Evolutionary conservation across 257 asterid species (phyloP).

Genomic region (Penstemon barbatus): DNA sequence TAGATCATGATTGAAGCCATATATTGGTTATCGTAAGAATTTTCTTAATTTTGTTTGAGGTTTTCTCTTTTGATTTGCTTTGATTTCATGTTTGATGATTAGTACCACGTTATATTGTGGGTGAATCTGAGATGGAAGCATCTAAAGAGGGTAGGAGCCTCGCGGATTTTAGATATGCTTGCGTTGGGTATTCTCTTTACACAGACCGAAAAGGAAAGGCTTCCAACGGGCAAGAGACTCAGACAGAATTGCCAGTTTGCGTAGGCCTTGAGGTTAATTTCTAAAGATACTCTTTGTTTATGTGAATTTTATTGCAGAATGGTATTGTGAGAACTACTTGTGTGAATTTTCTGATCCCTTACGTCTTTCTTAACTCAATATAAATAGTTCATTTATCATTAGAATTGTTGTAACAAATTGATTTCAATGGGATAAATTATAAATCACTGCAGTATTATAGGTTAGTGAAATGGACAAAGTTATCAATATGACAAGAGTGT

Average conservation of each 20-base stretch:
- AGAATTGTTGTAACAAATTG: neutral
- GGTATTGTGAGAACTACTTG: neutral
- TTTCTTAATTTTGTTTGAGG: neutral
- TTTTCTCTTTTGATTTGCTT: neutral
- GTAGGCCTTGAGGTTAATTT: slow-evolving; percentile 85
- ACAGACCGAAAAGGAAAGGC: slow-evolving; percentile 48
- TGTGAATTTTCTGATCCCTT: neutral
- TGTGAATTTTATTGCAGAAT: slow-evolving; percentile 13
- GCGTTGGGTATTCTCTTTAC: slow-evolving; percentile 85
- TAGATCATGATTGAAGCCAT: neutral
- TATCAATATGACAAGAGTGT: neutral
- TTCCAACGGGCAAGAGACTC: slow-evolving; percentile 41
- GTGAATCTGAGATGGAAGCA: slow-evolving; percentile 70
- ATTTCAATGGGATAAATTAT: neutral
- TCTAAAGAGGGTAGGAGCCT: slow-evolving; percentile 73
- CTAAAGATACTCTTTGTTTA: slow-evolving; percentile 5
- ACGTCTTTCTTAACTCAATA: slow-evolving; percentile 1
- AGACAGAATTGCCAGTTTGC: slow-evolving; percentile 73
- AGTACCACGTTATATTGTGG: slow-evolving; percentile 68
- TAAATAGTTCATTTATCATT: slow-evolving; percentile 4
- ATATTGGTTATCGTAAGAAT: neutral
- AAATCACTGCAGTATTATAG: slow-evolving; percentile 1
- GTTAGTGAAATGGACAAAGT: neutral
- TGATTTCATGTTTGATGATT: slow-evolving; percentile 39
- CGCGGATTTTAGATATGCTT: slow-evolving; percentile 73